These are phyloP conservation scores for Eremothecium sinecaudum DNA, from an alignment of 1,139 yeast genomes.

Conservation along the genomic window DNA sequence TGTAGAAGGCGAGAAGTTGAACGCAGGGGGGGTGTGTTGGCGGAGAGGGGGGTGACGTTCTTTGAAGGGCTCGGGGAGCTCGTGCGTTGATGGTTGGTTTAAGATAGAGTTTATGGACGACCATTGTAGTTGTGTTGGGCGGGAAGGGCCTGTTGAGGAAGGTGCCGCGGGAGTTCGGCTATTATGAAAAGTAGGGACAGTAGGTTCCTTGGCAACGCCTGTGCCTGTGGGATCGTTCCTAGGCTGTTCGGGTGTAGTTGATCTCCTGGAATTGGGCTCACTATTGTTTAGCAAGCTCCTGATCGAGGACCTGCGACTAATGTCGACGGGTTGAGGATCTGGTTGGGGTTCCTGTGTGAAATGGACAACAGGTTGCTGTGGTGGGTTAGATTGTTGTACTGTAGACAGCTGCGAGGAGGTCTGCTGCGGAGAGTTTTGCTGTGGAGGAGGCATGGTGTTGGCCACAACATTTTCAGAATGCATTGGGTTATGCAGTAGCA, in stretches of 20 bases:
- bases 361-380: constrained; percentile 9
- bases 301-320: constrained; percentile 11
- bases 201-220: too few relatives aligned
- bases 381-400: neutral
- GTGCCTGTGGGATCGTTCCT: constrained; percentile 2
- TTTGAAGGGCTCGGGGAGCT: too few relatives aligned
- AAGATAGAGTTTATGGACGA: neutral
- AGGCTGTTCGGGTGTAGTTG: constrained; percentile 1
- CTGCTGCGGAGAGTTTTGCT: constrained; percentile 1
- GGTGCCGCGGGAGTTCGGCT: constrained; percentile 1
- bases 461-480: constrained; percentile 1
- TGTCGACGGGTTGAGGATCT: constrained; percentile 6
- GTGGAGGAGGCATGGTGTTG: neutral
- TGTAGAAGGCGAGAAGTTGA: neutral
- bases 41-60: too few relatives aligned
- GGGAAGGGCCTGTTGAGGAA: neutral
- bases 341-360: constrained; percentile 6
- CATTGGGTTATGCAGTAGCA: constrained; percentile 16
- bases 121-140: constrained; percentile 1
- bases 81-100: neutral
- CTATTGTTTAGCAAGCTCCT: constrained; percentile 10
- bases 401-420: constrained; percentile 2
- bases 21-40: too few relatives aligned
- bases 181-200: constrained; percentile 1
- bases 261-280: neutral